A percentile compares a stretch with the other conserved stretches of the same genome.
These are phyloP conservation scores for Colletotrichum sidae DNA, from an alignment of 2,329 filamentous ascomycete species.

Conservation along the genomic window DNA sequence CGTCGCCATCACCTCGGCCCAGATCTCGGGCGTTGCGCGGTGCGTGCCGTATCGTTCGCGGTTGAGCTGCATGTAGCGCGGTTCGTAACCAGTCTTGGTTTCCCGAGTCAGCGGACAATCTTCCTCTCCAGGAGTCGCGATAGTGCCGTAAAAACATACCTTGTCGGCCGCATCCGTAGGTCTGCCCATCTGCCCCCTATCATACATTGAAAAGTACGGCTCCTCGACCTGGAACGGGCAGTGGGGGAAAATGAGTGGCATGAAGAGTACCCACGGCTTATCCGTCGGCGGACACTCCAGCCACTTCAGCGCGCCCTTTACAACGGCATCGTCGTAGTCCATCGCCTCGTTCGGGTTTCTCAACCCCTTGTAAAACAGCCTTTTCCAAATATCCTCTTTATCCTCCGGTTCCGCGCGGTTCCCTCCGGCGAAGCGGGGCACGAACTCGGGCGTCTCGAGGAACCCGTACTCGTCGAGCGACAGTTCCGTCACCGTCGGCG, in stretches of 20 bases:
- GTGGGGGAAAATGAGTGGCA: conserved; percentile 58
- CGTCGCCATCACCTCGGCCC: conserved; percentile 56
- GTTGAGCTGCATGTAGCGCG: conserved; percentile 54
- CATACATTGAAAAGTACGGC: conserved; percentile 60
- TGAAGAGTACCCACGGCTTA: conserved; percentile 55
- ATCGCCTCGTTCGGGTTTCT: conserved; percentile 49
- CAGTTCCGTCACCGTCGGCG: conserved; percentile 55
- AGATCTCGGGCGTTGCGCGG: conserved; percentile 54
- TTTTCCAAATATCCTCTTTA: conserved; percentile 49
- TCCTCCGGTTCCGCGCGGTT: conserved; percentile 27
- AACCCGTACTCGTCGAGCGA: conserved; percentile 59
- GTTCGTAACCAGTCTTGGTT: conserved; percentile 54
- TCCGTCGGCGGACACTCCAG: conserved; percentile 54
- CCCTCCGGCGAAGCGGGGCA: conserved; percentile 45
- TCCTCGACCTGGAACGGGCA: conserved; percentile 61
- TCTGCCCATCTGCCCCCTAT: conserved; percentile 44
- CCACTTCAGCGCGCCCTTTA: conserved; percentile 56
- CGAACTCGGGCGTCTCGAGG: conserved; percentile 50
- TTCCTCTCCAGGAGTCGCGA: too few relatives aligned
- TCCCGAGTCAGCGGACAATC: background rate
- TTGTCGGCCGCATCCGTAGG: conserved; percentile 24
- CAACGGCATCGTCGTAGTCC: conserved; percentile 58
- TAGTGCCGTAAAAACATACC: conserved; percentile 2
- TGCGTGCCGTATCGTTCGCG: conserved; percentile 52
- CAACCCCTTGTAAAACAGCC: conserved; percentile 55